Conservation (phyloP, 1,284 basidiomycete genomes). For the Sporisorium iseilematis-ciliati region DNA sequence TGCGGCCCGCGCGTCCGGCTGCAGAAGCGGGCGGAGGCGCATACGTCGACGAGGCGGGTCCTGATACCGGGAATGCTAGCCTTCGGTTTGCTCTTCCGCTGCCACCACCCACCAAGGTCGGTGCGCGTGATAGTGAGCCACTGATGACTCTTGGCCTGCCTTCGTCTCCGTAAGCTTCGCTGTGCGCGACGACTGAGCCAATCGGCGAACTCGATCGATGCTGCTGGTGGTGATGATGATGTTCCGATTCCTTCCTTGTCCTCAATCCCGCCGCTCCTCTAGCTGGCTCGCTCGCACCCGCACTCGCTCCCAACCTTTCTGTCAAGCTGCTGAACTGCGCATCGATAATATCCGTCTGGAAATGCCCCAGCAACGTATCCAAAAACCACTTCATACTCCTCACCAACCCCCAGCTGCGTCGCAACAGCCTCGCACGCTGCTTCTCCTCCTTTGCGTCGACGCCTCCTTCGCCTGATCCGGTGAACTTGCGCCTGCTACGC, state of each 20-base stretch:
- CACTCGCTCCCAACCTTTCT: conserved; percentile 72
- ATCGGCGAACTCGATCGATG: conserved; percentile 14
- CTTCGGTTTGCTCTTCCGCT: conserved; percentile 16
- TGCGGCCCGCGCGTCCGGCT: conserved; percentile 21
- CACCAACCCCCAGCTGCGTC: conserved; percentile 86
- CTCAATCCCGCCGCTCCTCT: conserved; percentile 6
- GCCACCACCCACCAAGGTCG: conserved; percentile 18
- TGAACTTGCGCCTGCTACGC: conserved; percentile 83
- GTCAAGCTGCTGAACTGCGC: conserved; percentile 81
- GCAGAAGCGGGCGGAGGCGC: conserved; percentile 9
- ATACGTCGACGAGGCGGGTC: conserved; percentile 26
- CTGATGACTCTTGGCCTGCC: conserved; percentile 22
- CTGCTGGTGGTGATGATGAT: conserved; percentile 7
- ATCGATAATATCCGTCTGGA: conserved; percentile 88
- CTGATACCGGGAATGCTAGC: conserved; percentile 45
- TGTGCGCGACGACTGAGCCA: conserved; percentile 23
- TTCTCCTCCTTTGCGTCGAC: conserved; percentile 77
- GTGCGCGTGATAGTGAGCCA: conserved; percentile 25
- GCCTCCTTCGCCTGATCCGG: conserved; percentile 86
- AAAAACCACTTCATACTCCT: conserved; percentile 91
- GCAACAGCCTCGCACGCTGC: conserved; percentile 73
- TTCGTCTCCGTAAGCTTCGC: conserved; percentile 31
- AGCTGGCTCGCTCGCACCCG: neutral
- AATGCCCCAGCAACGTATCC: conserved; percentile 77
- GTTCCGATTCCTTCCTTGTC: conserved; percentile 34